Conservation (phyloP, 495 filamentous ascomycete genomes). For the Podospora tetraspora region DNA sequence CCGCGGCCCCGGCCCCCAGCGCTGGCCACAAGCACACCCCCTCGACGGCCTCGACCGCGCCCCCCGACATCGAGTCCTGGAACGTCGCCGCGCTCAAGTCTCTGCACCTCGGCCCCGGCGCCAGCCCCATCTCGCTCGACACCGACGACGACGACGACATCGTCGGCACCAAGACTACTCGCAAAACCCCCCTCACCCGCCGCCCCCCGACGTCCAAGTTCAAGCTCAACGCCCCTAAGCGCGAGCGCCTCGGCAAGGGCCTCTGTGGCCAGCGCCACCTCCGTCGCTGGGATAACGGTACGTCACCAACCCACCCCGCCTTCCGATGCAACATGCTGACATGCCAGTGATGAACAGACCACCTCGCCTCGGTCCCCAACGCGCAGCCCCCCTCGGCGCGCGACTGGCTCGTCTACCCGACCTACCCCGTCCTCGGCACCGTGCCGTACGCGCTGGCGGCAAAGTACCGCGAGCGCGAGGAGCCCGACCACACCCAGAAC, state of each 20-base stretch:
- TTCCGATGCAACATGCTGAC: neutral
- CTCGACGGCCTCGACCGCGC: slow-evolving; percentile 30
- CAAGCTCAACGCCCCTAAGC: slow-evolving; percentile 42
- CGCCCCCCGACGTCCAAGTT: slow-evolving; percentile 30
- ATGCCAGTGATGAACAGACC: slow-evolving; percentile 52
- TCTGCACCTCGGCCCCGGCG: slow-evolving; percentile 42
- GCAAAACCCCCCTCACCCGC: slow-evolving; percentile 26
- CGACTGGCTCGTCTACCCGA: slow-evolving; percentile 78
- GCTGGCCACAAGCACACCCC: slow-evolving; percentile 27
- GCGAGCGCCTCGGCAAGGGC: slow-evolving; percentile 81
- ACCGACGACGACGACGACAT: slow-evolving; percentile 30
- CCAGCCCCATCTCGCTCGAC: slow-evolving; percentile 41
- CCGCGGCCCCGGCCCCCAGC: slow-evolving; percentile 13
- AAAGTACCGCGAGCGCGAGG: slow-evolving; percentile 72
- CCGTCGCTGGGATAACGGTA: slow-evolving; percentile 95
- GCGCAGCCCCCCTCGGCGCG: slow-evolving; percentile 69
- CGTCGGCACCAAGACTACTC: slow-evolving; percentile 6
- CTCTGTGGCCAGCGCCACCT: slow-evolving; percentile 87
- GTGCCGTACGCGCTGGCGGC: slow-evolving; percentile 84
- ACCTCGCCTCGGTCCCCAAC: slow-evolving; percentile 79
- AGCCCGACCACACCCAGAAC: slow-evolving; percentile 44
- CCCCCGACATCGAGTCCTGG: slow-evolving; percentile 47
- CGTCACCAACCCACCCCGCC: neutral
- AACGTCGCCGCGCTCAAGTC: slow-evolving; percentile 45
- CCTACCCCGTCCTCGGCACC: slow-evolving; percentile 59